Evolutionary conservation across 768 basidiomycete genomes (phyloP).

Genomic region (Amanita fuliginea): DNA sequence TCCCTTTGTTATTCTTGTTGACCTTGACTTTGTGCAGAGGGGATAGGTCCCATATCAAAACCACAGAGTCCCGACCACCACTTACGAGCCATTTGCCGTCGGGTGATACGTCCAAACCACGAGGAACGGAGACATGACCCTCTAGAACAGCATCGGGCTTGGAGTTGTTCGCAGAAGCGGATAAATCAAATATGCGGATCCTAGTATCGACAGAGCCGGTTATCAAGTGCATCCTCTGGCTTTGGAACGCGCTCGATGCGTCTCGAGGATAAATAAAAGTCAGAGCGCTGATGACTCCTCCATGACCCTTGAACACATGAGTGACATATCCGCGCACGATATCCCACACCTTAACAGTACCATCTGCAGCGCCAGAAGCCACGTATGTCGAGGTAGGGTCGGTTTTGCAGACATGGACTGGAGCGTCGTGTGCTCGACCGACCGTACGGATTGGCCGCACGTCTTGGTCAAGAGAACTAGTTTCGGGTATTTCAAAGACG

Average conservation of each 20-base stretch:
- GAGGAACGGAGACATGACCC: slow-evolving; percentile 90
- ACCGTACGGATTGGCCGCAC: slow-evolving; percentile 67
- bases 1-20: slow-evolving; percentile 29
- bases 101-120: slow-evolving; percentile 73
- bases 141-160: slow-evolving; percentile 79
- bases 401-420: slow-evolving; percentile 78
- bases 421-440: slow-evolving; percentile 83
- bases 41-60: slow-evolving; percentile 83
- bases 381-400: slow-evolving; percentile 86
- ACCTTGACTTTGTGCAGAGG: slow-evolving; percentile 16
- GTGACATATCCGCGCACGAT: slow-evolving; percentile 80
- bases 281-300: slow-evolving; percentile 92
- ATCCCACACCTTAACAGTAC: slow-evolving; percentile 96
- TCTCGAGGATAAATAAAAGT: slow-evolving; percentile 72
- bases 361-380: slow-evolving; percentile 94
- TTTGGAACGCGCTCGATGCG: slow-evolving; percentile 32
- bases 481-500: slow-evolving; percentile 67
- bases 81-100: slow-evolving; percentile 89
- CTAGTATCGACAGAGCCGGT: slow-evolving; percentile 90
- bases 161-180: slow-evolving; percentile 40
- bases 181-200: slow-evolving; percentile 87
- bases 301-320: slow-evolving; percentile 93
- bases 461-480: slow-evolving; percentile 29
- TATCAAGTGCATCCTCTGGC: slow-evolving; percentile 63
- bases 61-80: slow-evolving; percentile 88